Percentiles rank a stretch among this genome's conserved stretches.
These are phyloP conservation scores for Penicillium atrosanguineum DNA, from an alignment of 495 filamentous ascomycete genomes.

Conservation along the genomic window DNA sequence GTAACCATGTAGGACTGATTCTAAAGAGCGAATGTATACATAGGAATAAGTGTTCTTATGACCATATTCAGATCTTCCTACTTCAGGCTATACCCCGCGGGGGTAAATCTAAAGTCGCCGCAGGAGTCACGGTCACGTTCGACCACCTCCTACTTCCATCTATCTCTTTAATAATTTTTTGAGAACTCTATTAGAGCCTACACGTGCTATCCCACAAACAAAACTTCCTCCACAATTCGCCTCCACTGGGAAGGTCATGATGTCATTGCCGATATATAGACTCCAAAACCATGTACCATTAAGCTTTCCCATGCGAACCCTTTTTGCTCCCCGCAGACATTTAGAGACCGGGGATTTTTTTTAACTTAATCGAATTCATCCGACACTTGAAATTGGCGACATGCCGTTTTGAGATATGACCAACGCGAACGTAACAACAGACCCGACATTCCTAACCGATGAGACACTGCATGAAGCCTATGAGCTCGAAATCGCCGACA, in stretches of 20 bases:
- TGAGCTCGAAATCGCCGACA: slow-evolving; percentile 19
- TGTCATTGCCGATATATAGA: not conserved
- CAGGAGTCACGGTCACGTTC: too few species aligned
- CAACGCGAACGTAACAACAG: not conserved
- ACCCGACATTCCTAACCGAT: slow-evolving; percentile 6
- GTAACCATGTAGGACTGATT: too few species aligned
- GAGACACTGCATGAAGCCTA: slow-evolving; percentile 32
- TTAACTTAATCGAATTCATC: too few species aligned
- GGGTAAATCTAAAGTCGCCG: too few species aligned
- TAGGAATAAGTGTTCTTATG: too few species aligned
- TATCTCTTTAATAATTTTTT: too few species aligned
- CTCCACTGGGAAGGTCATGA: not conserved
- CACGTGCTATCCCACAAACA: too few species aligned
- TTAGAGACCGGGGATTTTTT: not conserved
- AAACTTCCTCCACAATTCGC: not conserved
- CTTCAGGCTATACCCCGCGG: too few species aligned
- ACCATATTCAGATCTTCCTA: too few species aligned
- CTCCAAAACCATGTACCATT: not conserved
- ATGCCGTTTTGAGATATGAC: not conserved
- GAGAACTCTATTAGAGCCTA: too few species aligned
- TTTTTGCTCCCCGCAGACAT: not conserved
- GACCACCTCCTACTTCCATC: too few species aligned
- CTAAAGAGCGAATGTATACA: too few species aligned
- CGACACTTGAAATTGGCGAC: not conserved
- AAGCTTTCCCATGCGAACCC: not conserved